These are phyloP conservation scores for Filobasidium floriforme DNA, from an alignment of 768 basidiomycete genomes.

Conservation along the genomic window DNA sequence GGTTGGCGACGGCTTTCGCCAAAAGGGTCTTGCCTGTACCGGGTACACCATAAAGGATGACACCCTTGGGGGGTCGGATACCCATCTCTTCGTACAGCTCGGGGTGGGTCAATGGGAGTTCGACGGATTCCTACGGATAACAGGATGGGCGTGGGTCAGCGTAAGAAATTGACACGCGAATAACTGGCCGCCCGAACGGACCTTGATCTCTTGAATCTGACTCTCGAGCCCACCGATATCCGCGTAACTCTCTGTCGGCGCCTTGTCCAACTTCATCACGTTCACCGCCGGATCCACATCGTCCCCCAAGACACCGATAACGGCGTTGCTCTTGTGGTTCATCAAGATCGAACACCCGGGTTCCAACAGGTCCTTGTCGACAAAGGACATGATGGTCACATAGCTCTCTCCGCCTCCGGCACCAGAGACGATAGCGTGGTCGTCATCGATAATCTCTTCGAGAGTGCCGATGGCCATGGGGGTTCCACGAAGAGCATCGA, in stretches of 20 bases:
- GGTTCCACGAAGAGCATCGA: slow-evolving; percentile 87
- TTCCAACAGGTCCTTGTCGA: slow-evolving; percentile 95
- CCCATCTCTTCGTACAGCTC: slow-evolving; percentile 99
- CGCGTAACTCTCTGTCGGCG: slow-evolving; percentile 96
- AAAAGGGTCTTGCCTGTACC: slow-evolving; percentile 97
- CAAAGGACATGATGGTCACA: slow-evolving; percentile 93
- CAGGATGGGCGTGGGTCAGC: no score
- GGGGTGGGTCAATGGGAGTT: slow-evolving; percentile 92
- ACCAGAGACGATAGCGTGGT: slow-evolving; percentile 82
- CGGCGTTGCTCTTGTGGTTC: slow-evolving; percentile 90
- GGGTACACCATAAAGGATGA: slow-evolving; percentile 96
- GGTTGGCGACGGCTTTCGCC: slow-evolving; percentile 95
- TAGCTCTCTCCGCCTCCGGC: slow-evolving; percentile 93
- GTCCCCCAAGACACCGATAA: slow-evolving; percentile 91
- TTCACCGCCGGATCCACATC: slow-evolving; percentile 93
- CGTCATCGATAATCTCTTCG: slow-evolving; percentile 66
- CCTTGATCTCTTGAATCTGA: slow-evolving; percentile 99
- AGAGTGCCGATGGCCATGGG: slow-evolving; percentile 98
- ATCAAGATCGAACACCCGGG: slow-evolving; percentile 90
- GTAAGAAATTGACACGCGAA: no score
- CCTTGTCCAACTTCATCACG: slow-evolving; percentile 98
- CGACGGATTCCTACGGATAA: slow-evolving; percentile 92
- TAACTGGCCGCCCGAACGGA: slow-evolving; percentile 43
- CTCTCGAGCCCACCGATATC: slow-evolving; percentile 94
- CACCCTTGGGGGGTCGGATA: slow-evolving; percentile 98